Percentiles rank a stretch among this genome's conserved stretches.
Conservation (phyloP, 148 eudicot species). For the Heliosperma pusillum region DNA sequence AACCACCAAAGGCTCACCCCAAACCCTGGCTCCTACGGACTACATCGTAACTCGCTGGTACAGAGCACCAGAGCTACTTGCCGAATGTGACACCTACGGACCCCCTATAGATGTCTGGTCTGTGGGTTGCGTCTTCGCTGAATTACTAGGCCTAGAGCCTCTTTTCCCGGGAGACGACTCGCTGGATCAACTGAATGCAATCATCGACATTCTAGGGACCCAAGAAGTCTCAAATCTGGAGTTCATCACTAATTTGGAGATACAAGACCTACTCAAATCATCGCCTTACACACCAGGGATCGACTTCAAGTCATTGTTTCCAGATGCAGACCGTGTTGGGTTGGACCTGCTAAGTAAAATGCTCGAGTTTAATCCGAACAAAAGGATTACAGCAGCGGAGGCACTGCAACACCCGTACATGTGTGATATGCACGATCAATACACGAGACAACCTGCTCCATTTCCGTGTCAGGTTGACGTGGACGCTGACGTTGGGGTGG, state of each 20-base stretch:
- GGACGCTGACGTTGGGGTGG: not conserved
- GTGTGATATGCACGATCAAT: slow-evolving; percentile 22
- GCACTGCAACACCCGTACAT: slow-evolving; percentile 46
- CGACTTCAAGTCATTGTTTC: slow-evolving; percentile 22
- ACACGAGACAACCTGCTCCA: slow-evolving; percentile 2
- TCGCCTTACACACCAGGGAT: slow-evolving; percentile 10
- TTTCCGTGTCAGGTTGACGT: slow-evolving; percentile 3
- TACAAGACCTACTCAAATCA: slow-evolving; percentile 18
- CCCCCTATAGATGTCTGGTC: slow-evolving; percentile 48
- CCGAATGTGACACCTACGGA: slow-evolving; percentile 28
- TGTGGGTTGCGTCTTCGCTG: slow-evolving; percentile 48
- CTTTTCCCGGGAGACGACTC: slow-evolving; percentile 30
- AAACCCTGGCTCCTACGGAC: slow-evolving; percentile 34
- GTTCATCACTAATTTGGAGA: slow-evolving; percentile 23
- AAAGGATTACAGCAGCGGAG: slow-evolving; percentile 33
- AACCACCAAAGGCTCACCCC: slow-evolving; percentile 19
- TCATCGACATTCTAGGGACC: slow-evolving; percentile 32
- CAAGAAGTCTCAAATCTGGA: slow-evolving; percentile 26
- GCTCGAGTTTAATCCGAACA: slow-evolving; percentile 39
- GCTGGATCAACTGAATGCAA: slow-evolving; percentile 27
- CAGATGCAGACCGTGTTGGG: slow-evolving; percentile 34
- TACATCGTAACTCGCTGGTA: slow-evolving; percentile 46
- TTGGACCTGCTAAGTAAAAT: slow-evolving; percentile 35
- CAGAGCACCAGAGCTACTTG: slow-evolving; percentile 44
- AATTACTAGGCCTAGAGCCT: slow-evolving; percentile 36